Conservation (phyloP, 176 grass and related monocot genomes). For the Aegilops tauschii region DNA sequence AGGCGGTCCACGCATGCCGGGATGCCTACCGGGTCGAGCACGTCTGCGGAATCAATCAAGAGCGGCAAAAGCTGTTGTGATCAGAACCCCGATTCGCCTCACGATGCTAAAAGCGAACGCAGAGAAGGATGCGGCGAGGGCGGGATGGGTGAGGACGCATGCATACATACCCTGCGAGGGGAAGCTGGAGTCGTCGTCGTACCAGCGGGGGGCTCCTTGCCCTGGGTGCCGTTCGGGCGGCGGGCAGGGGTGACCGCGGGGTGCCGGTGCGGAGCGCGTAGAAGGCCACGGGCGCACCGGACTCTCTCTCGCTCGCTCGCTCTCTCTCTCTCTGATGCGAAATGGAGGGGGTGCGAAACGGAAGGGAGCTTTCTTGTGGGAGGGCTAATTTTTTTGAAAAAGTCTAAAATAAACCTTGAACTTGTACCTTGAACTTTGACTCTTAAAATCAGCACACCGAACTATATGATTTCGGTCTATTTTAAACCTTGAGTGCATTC, state of each 20-base stretch:
- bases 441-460: too few relatives aligned
- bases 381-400: too few relatives aligned
- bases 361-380: too few relatives aligned
- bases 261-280: background rate
- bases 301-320: too few relatives aligned
- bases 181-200: background rate
- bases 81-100: background rate
- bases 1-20: conserved; percentile 15
- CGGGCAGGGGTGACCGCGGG: background rate
- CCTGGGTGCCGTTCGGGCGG: background rate
- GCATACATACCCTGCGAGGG: conserved; percentile 15
- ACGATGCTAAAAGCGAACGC: background rate
- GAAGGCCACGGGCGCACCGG: background rate
- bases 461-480: too few relatives aligned
- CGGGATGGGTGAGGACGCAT: background rate
- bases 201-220: conserved; percentile 15
- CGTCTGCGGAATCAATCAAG: background rate
- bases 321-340: too few relatives aligned
- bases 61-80: background rate
- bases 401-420: too few relatives aligned
- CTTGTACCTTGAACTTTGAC: too few relatives aligned
- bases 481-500: too few relatives aligned
- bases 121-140: background rate
- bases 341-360: too few relatives aligned
- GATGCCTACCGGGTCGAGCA: conserved; percentile 32